Conservation (phyloP, 2,329 filamentous ascomycete genomes). For the Furcasterigmium sp. region DNA sequence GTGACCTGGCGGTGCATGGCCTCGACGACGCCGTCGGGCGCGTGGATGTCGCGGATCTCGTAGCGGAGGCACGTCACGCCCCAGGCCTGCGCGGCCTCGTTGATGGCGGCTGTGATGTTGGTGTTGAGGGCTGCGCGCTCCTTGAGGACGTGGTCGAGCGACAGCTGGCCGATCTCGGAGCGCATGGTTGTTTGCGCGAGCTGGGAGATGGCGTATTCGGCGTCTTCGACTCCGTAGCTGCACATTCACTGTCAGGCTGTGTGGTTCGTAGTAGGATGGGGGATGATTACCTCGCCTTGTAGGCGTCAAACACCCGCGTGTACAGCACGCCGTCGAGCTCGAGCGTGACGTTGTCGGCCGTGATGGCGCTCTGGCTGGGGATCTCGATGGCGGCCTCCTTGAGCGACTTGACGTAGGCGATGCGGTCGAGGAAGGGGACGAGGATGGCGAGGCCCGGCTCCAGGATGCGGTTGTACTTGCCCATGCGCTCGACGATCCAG, state of each 20-base stretch:
- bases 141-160: conserved; percentile 95
- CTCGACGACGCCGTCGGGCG: conserved; percentile 85
- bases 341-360: conserved; percentile 94
- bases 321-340: conserved; percentile 95
- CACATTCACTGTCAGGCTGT: no score
- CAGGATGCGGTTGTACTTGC: conserved; percentile 90
- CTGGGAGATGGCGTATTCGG: conserved; percentile 97
- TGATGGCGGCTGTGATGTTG: conserved; percentile 98
- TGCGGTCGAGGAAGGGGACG: conserved; percentile 86
- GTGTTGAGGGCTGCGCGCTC: conserved; percentile 93
- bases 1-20: conserved; percentile 99
- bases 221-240: conserved; percentile 96
- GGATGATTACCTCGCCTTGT: conserved; percentile 76
- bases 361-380: conserved; percentile 95
- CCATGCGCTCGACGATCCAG: conserved; percentile 99
- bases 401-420: conserved; percentile 95
- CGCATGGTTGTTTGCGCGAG: conserved; percentile 99
- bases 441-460: conserved; percentile 87
- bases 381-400: conserved; percentile 98
- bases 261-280: background rate
- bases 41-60: conserved; percentile 97
- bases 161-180: conserved; percentile 93
- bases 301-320: conserved; percentile 94
- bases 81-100: conserved; percentile 95
- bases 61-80: conserved; percentile 94